A percentile compares a stretch with the other conserved stretches of the same genome.
Conservation (phyloP, 129 eudicot genomes). For the Artemisia annua region DNA sequence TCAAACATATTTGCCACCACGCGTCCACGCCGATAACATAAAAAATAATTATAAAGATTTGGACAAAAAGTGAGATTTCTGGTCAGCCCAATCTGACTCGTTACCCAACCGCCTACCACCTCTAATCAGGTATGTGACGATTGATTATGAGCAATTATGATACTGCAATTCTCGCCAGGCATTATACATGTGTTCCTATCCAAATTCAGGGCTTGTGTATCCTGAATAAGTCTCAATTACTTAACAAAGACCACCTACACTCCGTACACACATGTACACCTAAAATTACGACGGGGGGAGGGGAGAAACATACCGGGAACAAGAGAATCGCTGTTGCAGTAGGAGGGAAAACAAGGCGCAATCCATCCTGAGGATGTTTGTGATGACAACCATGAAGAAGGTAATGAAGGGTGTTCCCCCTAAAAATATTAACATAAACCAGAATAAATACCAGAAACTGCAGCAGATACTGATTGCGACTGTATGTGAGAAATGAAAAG, state of each 20-base stretch:
- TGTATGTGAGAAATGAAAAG: conserved; percentile 6
- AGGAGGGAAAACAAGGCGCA: conserved; percentile 98
- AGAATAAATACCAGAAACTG: conserved; percentile 2
- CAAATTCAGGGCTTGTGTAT: no score
- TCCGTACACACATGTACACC: no score
- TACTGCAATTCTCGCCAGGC: no score
- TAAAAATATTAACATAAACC: conserved; percentile 26
- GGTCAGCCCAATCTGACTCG: neutral
- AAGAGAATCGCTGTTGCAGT: conserved; percentile 89
- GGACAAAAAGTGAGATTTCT: neutral
- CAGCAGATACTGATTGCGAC: neutral
- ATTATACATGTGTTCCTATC: no score
- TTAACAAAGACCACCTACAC: no score
- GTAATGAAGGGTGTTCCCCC: conserved; percentile 91
- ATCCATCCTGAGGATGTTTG: conserved; percentile 96
- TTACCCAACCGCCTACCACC: neutral
- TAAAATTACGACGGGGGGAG: neutral
- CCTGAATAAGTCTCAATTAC: no score
- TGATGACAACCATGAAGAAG: conserved; percentile 99
- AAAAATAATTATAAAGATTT: no score
- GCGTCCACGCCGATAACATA: neutral
- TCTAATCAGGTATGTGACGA: no score
- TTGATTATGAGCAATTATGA: no score
- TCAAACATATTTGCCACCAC: neutral
- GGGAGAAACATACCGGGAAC: conserved; percentile 60